phyloP scores from a whole-genome alignment of 345 rosid species.

The Clausena lansium region DNA sequence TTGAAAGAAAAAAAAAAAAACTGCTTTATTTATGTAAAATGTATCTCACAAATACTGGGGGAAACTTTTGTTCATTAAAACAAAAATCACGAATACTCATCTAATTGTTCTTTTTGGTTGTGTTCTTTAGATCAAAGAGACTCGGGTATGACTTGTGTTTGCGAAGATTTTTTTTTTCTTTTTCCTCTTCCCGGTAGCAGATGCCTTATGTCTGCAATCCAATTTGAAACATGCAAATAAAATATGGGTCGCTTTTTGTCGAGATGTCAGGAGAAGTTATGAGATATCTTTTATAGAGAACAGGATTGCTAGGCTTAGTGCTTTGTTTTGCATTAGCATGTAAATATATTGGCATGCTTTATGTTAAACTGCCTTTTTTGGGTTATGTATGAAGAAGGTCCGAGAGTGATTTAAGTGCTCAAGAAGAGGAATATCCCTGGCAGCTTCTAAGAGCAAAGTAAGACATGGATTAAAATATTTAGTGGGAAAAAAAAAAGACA shows the following conservation, averaged over 20 bases:
- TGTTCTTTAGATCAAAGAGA: slow-evolving; percentile 83
- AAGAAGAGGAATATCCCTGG: too few relatives aligned
- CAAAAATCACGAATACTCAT: neutral
- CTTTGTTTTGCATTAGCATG: neutral
- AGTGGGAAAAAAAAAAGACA: too few relatives aligned
- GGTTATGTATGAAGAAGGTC: too few relatives aligned
- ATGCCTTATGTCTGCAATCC: neutral
- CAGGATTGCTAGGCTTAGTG: neutral
- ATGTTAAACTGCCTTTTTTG: too few relatives aligned
- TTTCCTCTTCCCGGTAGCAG: neutral
- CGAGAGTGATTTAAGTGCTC: too few relatives aligned
- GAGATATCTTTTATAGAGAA: neutral
- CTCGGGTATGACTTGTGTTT: slow-evolving; percentile 65
- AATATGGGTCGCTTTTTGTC: neutral
- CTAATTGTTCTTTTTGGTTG: slow-evolving; percentile 7
- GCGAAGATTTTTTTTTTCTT: slow-evolving; percentile 22
- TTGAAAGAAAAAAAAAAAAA: too few relatives aligned
- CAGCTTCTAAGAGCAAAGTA: too few relatives aligned
- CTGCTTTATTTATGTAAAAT: too few relatives aligned
- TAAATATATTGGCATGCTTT: neutral
- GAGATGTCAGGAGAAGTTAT: neutral
- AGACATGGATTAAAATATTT: too few relatives aligned
- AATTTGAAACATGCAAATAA: neutral
- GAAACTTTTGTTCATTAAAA: neutral
- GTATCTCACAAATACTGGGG: neutral